Base-by-base conservation (phyloP, 2,329 filamentous ascomycete genomes). In the Aspergillus hiratsukae region DNA sequence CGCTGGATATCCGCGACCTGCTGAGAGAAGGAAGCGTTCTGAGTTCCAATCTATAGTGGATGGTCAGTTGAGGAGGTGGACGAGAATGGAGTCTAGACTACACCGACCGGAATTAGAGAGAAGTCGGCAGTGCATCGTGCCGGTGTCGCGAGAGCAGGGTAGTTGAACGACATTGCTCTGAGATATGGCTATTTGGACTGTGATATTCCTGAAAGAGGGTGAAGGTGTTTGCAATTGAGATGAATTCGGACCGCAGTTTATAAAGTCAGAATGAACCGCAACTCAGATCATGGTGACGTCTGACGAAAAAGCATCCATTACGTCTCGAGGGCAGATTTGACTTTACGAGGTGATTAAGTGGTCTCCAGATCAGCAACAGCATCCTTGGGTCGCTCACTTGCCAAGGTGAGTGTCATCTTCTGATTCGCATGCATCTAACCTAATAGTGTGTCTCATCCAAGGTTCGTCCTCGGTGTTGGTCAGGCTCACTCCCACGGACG, bases 361-460 rank as follows among this genome's bases (percentile, higher is more conserved):
- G 21, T 25, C 14, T 23, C 14, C 8, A 27, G 17, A 35, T 25
- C 28, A 37, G 5, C n/a, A 35, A 31, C 27, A 23, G n/a, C 4
- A 37, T 40, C 29, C 49, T 14, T 46, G 43, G 43, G 10, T 46
- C 43, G 6, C 11, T 23, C 21, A 3, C 11, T n/a, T 5, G n/a
- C 40, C 4, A 21, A 43, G 7, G 40, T 43, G n/a, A 43, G 40
- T 21, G 17, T 1, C 40, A 19, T 10, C 40, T 46, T 23, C 23
- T 23, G 5, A 46, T 46, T 23, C 21, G 43, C 23, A 49, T 19
- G 19, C 29, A 31, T 56, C 50, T 53, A 29, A 55, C 53, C 41
- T 83, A 85, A 75, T 87, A 96, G 77, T 86, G 92, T 78, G 90
- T 91, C 86, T 97, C 93, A 70, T 97, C 91, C 49, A 87, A 82